Evolutionary conservation across 164 flowering plant species (phyloP).

Genomic region (Sextonia rubra): DNA sequence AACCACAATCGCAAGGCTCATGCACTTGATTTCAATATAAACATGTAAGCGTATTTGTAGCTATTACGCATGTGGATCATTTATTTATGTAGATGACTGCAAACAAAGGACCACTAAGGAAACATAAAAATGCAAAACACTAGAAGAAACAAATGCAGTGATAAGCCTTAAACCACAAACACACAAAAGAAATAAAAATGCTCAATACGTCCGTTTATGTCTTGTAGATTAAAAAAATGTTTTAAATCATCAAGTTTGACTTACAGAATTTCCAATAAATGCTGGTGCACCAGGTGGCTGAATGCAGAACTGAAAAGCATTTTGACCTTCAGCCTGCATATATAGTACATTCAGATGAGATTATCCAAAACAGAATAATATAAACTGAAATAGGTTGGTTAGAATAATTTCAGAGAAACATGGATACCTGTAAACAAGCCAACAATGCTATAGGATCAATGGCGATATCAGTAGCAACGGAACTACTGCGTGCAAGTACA

Average conservation of each 20-base stretch:
- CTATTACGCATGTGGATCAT: too few species aligned
- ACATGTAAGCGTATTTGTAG: too few species aligned
- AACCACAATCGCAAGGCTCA: neutral
- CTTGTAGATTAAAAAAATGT: too few species aligned
- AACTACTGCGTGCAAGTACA: slow-evolving; percentile 89
- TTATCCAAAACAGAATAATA: neutral
- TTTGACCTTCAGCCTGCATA: slow-evolving; percentile 66
- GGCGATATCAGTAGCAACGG: slow-evolving; percentile 47
- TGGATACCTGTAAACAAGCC: slow-evolving; percentile 67
- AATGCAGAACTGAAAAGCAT: slow-evolving; percentile 85
- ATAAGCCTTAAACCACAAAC: neutral
- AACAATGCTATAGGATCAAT: slow-evolving; percentile 78
- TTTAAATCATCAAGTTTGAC: slow-evolving; percentile 12
- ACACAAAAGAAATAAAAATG: neutral
- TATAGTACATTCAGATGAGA: neutral
- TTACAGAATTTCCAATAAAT: slow-evolving; percentile 91
- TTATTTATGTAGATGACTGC: too few species aligned
- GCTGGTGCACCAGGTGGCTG: slow-evolving; percentile 91
- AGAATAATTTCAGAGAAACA: neutral
- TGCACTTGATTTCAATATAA: too few species aligned
- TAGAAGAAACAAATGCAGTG: neutral
- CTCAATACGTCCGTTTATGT: neutral
- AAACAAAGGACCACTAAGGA: neutral
- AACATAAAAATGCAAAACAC: neutral
- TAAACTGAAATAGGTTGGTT: neutral